Percentiles rank a stretch among this genome's conserved stretches.
Evolutionary conservation across 2,329 filamentous ascomycete species (phyloP).

Genomic region (Alternaria burnsii): DNA sequence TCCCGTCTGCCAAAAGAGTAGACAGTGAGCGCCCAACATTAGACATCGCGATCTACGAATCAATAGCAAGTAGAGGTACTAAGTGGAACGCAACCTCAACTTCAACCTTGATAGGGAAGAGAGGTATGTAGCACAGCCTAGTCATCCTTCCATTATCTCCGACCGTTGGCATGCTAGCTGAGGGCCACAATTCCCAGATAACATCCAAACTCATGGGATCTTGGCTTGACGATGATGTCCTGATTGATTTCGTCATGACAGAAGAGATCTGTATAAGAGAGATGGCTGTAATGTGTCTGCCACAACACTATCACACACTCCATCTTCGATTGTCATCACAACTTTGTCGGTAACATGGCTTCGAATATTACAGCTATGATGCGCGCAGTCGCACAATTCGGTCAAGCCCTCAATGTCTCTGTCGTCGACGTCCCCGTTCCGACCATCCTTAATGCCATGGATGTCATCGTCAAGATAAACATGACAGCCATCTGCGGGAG

Average conservation of each 20-base stretch:
- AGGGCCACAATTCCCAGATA: neutral
- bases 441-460: slow-evolving; percentile 41
- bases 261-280: neutral
- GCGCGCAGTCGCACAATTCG: neutral
- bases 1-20: neutral
- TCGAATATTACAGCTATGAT: neutral
- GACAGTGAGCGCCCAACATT: too few relatives aligned
- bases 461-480: slow-evolving; percentile 52
- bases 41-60: too few relatives aligned
- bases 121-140: neutral
- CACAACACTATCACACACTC: neutral
- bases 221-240: neutral
- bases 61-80: neutral
- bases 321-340: neutral
- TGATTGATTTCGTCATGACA: neutral
- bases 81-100: neutral
- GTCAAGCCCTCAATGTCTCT: neutral
- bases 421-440: slow-evolving; percentile 38
- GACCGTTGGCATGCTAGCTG: neutral
- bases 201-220: neutral
- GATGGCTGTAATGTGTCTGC: neutral
- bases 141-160: neutral
- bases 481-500: slow-evolving; percentile 51
- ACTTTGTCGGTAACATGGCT: neutral
- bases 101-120: neutral